These are phyloP conservation scores for Vaccinium corymbosum DNA, from an alignment of 148 eudicot species.

Conservation along the genomic window DNA sequence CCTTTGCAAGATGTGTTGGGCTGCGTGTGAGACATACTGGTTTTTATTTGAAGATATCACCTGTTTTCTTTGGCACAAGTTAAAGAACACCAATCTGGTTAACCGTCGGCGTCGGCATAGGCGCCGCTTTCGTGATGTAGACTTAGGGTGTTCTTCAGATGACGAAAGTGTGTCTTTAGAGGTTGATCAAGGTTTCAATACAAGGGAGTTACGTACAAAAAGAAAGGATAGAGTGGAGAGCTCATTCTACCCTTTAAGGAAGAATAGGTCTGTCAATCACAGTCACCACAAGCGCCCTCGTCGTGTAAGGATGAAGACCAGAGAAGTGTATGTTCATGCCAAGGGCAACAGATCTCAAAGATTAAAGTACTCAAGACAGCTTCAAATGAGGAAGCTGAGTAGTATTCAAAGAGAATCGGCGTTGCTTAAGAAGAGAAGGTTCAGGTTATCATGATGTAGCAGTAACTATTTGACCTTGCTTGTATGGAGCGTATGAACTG, in stretches of 20 bases:
- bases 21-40: slow-evolving; percentile 42
- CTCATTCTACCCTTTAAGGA: slow-evolving; percentile 7
- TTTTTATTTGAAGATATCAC: slow-evolving; percentile 25
- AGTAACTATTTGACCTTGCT: background rate
- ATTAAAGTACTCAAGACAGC: slow-evolving; percentile 12
- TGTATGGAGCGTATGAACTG: background rate
- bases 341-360: slow-evolving; percentile 18
- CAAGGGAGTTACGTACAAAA: slow-evolving; percentile 18
- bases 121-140: slow-evolving; percentile 26
- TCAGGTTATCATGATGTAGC: slow-evolving; percentile 9
- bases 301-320: background rate
- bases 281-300: background rate
- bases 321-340: slow-evolving; percentile 19
- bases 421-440: slow-evolving; percentile 16
- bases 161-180: background rate
- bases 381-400: slow-evolving; percentile 13
- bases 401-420: slow-evolving; percentile 1
- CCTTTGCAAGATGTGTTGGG: slow-evolving; percentile 46
- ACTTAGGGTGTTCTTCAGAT: slow-evolving; percentile 29
- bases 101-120: slow-evolving; percentile 27
- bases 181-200: slow-evolving; percentile 5
- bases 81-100: slow-evolving; percentile 32
- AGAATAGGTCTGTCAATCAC: background rate
- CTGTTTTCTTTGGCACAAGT: slow-evolving; percentile 42
- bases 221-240: slow-evolving; percentile 11